Percentiles rank a stretch among this genome's conserved stretches.
Evolutionary conservation across 805 yeast genomes (phyloP).

Genomic region (Wickerhamomyces ciferrii): DNA sequence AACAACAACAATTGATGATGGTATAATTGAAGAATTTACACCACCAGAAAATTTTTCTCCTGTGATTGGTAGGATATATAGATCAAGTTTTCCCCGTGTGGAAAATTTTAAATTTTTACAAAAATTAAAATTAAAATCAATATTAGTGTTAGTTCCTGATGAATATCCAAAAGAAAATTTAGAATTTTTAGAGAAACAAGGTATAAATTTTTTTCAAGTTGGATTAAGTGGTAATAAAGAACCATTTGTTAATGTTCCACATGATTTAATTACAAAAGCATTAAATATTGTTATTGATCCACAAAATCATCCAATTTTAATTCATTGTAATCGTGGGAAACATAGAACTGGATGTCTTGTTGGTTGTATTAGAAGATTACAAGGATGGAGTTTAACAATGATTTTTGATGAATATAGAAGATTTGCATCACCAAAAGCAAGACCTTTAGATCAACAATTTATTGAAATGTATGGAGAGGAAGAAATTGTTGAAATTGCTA

Average conservation of each 20-base stretch:
- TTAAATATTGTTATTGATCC: conserved; percentile 79
- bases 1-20: background rate
- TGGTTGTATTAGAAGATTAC: conserved; percentile 85
- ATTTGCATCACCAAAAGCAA: conserved; percentile 91
- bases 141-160: conserved; percentile 85
- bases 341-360: conserved; percentile 96
- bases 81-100: conserved; percentile 85
- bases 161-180: conserved; percentile 78
- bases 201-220: conserved; percentile 72
- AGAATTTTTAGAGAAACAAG: conserved; percentile 54
- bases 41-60: conserved; percentile 92
- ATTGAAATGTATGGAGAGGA: conserved; percentile 81
- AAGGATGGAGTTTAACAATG: conserved; percentile 89
- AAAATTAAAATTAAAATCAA: conserved; percentile 59
- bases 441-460: conserved; percentile 94
- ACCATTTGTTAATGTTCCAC: conserved; percentile 77
- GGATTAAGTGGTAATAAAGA: conserved; percentile 96
- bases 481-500: conserved; percentile 53
- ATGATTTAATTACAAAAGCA: conserved; percentile 70
- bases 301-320: conserved; percentile 81
- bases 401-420: conserved; percentile 93
- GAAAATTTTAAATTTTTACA: conserved; percentile 73
- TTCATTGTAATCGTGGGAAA: conserved; percentile 95
- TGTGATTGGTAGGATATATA: conserved; percentile 71
- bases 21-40: conserved; percentile 14